A percentile compares a stretch with the other conserved stretches of the same genome.
Evolutionary conservation across 192 early-diverging fungal species (phyloP).

Genomic region (Pilaira anomala): DNA sequence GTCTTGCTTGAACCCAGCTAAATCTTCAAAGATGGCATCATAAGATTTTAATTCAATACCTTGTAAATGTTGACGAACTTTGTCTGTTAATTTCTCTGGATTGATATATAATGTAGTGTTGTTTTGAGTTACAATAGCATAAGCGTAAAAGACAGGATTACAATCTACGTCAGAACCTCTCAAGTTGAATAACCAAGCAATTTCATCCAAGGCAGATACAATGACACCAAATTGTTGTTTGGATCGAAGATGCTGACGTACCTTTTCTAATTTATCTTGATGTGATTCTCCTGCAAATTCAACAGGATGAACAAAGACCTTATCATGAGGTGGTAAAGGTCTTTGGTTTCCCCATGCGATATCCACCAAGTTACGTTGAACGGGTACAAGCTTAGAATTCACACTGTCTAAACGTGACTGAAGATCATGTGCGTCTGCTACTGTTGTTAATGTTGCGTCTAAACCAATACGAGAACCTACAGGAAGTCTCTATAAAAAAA

Average conservation of each 20-base stretch:
- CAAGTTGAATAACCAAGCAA: slow-evolving; percentile 96
- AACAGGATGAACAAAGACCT: slow-evolving; percentile 57
- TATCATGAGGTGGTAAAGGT: slow-evolving; percentile 65
- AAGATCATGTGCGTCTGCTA: slow-evolving; percentile 32
- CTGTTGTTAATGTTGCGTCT: slow-evolving; percentile 82
- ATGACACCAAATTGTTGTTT: slow-evolving; percentile 71
- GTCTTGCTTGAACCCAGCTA: slow-evolving; percentile 27
- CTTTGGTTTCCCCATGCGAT: slow-evolving; percentile 69
- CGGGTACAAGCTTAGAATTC: slow-evolving; percentile 62
- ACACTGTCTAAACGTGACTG: slow-evolving; percentile 19
- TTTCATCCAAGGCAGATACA: slow-evolving; percentile 88
- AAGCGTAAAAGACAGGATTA: slow-evolving; percentile 96
- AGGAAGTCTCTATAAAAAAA: slow-evolving; percentile 50
- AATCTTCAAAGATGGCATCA: slow-evolving; percentile 70
- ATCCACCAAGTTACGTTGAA: slow-evolving; percentile 82
- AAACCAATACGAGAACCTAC: slow-evolving; percentile 80
- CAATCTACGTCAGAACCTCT: slow-evolving; percentile 92
- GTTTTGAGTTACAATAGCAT: slow-evolving; percentile 73
- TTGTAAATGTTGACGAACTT: slow-evolving; percentile 60
- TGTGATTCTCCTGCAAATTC: slow-evolving; percentile 53
- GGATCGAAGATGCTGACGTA: slow-evolving; percentile 59
- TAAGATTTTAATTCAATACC: slow-evolving; percentile 68
- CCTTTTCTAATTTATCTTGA: slow-evolving; percentile 62
- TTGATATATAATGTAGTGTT: slow-evolving; percentile 75
- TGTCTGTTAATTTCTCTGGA: slow-evolving; percentile 60